phyloP scores from a whole-genome alignment of 257 asterid species.

The Solanum habrochaites region DNA sequence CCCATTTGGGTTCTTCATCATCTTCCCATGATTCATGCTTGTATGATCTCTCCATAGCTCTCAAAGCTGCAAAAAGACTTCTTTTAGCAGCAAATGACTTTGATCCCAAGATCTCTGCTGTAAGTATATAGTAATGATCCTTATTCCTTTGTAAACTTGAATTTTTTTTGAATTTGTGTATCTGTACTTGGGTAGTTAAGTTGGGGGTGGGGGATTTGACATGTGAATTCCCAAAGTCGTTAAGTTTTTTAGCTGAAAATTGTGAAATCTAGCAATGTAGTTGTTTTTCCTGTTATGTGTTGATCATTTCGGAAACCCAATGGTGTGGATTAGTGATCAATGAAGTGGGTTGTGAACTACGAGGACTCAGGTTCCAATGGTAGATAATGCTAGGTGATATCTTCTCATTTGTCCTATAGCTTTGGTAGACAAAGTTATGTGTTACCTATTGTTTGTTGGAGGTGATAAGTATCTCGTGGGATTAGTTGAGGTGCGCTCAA shows the following conservation, averaged over 20 bases:
- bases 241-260: not conserved
- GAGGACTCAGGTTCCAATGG: not conserved
- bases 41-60: constrained; percentile 41
- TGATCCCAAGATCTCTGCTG: constrained; percentile 15
- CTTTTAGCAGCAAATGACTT: constrained; percentile 22
- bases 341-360: not conserved
- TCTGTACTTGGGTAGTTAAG: not conserved
- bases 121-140: constrained; percentile 1
- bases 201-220: not conserved
- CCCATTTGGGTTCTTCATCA: constrained; percentile 21
- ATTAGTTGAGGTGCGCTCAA: not conserved
- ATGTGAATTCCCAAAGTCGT: not conserved
- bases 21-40: constrained; percentile 20
- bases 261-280: not conserved
- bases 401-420: not conserved
- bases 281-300: not conserved
- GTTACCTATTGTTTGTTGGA: not conserved
- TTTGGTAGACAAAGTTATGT: not conserved
- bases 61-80: constrained; percentile 24
- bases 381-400: not conserved
- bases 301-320: not conserved
- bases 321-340: not conserved
- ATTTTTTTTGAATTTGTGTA: not conserved
- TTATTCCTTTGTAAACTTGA: not conserved
- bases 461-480: not conserved